Conservation (phyloP, 1,139 yeast genomes). For the Yamadazyma siamensis region DNA sequence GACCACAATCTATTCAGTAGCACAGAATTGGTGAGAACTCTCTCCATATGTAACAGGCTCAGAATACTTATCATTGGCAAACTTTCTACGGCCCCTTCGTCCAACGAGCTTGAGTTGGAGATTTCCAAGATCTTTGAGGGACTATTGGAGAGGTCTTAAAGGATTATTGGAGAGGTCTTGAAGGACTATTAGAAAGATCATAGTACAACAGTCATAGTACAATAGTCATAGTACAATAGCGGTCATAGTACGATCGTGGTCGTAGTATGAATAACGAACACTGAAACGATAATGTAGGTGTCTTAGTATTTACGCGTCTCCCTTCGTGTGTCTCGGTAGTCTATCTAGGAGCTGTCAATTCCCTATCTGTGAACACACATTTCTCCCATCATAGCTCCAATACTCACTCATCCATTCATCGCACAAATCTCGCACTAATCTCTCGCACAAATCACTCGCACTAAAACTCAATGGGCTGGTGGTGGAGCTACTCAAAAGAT, state of each 20-base stretch:
- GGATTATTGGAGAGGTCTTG: not conserved
- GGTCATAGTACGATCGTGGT: no score
- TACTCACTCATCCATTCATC: no score
- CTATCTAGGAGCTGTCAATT: not conserved
- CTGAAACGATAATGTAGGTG: no score
- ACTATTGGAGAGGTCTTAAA: slow-evolving; percentile 21
- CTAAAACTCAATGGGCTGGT: slow-evolving; percentile 2
- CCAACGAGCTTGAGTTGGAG: slow-evolving; percentile 24
- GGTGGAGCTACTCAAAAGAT: slow-evolving; percentile 18
- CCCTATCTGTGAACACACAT: no score
- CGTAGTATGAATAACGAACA: no score
- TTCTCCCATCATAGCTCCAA: no score
- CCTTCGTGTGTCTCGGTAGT: not conserved
- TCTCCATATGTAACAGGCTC: slow-evolving; percentile 46
- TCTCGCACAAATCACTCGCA: slow-evolving; percentile 1
- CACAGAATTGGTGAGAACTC: slow-evolving; percentile 47
- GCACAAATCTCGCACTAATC: not conserved
- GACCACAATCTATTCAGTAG: slow-evolving; percentile 20
- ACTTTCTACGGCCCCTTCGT: slow-evolving; percentile 9
- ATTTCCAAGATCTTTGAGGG: slow-evolving; percentile 41
- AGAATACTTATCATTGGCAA: slow-evolving; percentile 26
- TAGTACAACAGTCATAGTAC: slow-evolving; percentile 1
- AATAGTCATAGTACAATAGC: not conserved
- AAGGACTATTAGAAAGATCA: slow-evolving; percentile 1
- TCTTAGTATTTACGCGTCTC: no score